Evolutionary conservation across 306 rosid genomes (phyloP).

Genomic region (Luffa acutangula): DNA sequence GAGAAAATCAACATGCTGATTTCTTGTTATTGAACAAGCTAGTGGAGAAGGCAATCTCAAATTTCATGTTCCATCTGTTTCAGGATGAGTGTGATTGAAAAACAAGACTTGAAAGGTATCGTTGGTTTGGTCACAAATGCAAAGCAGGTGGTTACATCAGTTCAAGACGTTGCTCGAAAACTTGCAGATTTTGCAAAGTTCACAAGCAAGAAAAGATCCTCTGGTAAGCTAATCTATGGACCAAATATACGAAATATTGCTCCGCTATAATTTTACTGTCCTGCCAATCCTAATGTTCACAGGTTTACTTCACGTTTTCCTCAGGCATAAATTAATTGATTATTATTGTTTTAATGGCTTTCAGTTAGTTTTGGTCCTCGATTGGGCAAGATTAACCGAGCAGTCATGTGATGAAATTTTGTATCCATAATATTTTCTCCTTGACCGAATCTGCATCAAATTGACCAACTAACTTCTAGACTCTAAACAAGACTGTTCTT

Average conservation of each 20-base stretch:
- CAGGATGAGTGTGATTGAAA: constrained; percentile 72
- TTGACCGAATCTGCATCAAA: neutral
- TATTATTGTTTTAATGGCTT: neutral
- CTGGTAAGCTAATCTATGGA: constrained; percentile 26
- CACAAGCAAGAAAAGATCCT: constrained; percentile 28
- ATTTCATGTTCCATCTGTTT: constrained; percentile 8
- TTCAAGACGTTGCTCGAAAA: constrained; percentile 80
- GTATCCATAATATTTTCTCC: neutral
- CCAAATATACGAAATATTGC: neutral
- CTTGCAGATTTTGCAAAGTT: constrained; percentile 72
- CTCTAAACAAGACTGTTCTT: neutral
- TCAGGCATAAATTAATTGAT: neutral
- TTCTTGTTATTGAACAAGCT: constrained; percentile 1
- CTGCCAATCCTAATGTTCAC: neutral
- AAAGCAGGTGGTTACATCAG: constrained; percentile 65
- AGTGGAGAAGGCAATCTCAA: constrained; percentile 12
- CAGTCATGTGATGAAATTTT: neutral
- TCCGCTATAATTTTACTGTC: neutral
- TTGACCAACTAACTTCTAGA: neutral
- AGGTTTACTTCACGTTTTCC: neutral
- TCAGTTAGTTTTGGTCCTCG: neutral
- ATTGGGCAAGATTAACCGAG: neutral
- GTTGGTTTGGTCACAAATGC: constrained; percentile 82
- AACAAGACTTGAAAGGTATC: constrained; percentile 71
- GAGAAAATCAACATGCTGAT: neutral